phyloP scores from a whole-genome alignment of 495 filamentous ascomycete genomes.

The Hypoxylon intermedium region DNA sequence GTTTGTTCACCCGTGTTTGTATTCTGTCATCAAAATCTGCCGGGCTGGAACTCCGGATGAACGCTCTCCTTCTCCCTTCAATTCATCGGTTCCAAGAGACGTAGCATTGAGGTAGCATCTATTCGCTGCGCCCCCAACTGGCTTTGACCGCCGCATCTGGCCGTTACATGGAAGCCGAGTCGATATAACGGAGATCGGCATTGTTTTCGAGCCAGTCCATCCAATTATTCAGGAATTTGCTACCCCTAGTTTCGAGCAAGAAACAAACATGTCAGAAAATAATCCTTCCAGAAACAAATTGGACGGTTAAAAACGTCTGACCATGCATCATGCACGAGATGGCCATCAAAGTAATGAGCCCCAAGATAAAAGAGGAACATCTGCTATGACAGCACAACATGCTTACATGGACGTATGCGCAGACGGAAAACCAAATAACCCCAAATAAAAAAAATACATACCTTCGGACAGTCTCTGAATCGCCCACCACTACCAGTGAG shows the following conservation, averaged over 20 bases:
- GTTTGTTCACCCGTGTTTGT: conserved; percentile 10
- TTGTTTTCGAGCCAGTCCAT: conserved; percentile 87
- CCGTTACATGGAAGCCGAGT: conserved; percentile 65
- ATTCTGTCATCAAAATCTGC: conserved; percentile 11
- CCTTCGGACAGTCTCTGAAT: conserved; percentile 88
- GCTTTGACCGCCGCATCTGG: conserved; percentile 16
- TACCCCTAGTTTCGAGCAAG: conserved; percentile 59
- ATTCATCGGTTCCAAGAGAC: conserved; percentile 8
- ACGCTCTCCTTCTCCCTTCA: conserved; percentile 14
- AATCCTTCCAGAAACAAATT: conserved; percentile 20
- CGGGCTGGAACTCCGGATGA: conserved; percentile 23
- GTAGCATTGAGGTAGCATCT: conserved; percentile 14
- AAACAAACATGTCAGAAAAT: conserved; percentile 5
- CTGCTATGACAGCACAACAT: neutral
- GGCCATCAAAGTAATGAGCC: conserved; percentile 7
- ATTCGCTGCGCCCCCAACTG: conserved; percentile 22
- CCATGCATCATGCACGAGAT: conserved; percentile 3
- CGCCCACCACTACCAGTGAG: conserved; percentile 88
- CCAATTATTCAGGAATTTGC: conserved; percentile 83
- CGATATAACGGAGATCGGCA: conserved; percentile 84
- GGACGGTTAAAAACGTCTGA: conserved; percentile 22
- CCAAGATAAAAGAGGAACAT: neutral
- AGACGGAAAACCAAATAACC: conserved; percentile 8
- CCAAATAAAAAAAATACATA: conserved; percentile 54
- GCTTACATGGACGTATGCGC: neutral